A percentile compares a stretch with the other conserved stretches of the same genome.
phyloP scores from a whole-genome alignment of 345 rosid species.

The Salix viminalis region DNA sequence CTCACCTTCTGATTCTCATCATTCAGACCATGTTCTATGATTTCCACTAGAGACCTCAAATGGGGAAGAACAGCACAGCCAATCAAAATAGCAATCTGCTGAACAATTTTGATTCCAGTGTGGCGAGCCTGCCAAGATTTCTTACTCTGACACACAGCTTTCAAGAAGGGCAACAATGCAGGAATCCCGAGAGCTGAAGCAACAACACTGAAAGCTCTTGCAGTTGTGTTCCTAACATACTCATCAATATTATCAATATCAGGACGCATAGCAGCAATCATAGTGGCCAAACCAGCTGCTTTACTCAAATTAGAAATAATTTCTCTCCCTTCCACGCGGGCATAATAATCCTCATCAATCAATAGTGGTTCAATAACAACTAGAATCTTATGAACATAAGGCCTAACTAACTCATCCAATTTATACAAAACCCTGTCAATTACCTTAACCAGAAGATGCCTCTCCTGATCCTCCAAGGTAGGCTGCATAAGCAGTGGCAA shows the following conservation, averaged over 20 bases:
- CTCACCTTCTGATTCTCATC: slow-evolving; percentile 99
- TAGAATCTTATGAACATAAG: slow-evolving; percentile 94
- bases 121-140: slow-evolving; percentile 99
- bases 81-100: slow-evolving; percentile 95
- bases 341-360: slow-evolving; percentile 99
- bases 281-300: slow-evolving; percentile 98
- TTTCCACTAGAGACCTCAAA: slow-evolving; percentile 84
- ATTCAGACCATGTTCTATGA: slow-evolving; percentile 88
- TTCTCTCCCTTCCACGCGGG: slow-evolving; percentile 99
- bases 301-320: slow-evolving; percentile 95
- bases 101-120: slow-evolving; percentile 98
- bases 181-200: slow-evolving; percentile 98
- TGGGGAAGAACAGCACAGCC: slow-evolving; percentile 99
- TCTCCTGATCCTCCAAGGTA: slow-evolving; percentile 95
- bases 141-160: slow-evolving; percentile 99
- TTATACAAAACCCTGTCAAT: slow-evolving; percentile 91
- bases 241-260: slow-evolving; percentile 98
- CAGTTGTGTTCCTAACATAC: slow-evolving; percentile 97
- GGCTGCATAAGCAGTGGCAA: slow-evolving; percentile 98
- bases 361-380: slow-evolving; percentile 96
- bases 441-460: slow-evolving; percentile 97
- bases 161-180: slow-evolving; percentile 84
- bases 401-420: slow-evolving; percentile 96
- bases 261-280: slow-evolving; percentile 99
- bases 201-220: slow-evolving; percentile 99